Base-by-base conservation (phyloP, 1,284 basidiomycete genomes). In the Cerrena zonata region DNA sequence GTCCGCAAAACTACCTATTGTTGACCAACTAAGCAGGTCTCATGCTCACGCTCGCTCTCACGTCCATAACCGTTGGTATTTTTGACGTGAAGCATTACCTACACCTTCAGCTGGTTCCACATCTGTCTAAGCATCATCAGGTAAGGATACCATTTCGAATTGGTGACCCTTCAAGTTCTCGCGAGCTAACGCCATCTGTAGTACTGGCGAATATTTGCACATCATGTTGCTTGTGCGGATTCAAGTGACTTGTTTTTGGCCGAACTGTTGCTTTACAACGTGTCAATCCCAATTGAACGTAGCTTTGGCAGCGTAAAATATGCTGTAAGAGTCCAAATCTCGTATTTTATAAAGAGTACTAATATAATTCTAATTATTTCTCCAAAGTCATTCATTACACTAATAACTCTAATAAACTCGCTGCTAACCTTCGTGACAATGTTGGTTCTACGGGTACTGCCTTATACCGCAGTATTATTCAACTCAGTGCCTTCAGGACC, bases 41-140 rank as follows among this genome's bases (percentile, higher is more conserved):
- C 52, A 91, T 94, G 80, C 67, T 90, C 52, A 71, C 76, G 45
- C 71, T 80, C 36, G 89, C 82, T 27, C 57, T 88, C 45, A 75
- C 82, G 3, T 90, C 91, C 18, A 73, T 93, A 47, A 61, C 81
- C 3, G 82, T 78, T 36, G 86, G 89, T 1, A 68, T 94, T 40
- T 86, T 92, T 60, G 91, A 92, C 63, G 71, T 90, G 54, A 94
- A 94, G 67, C 85, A 93, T 59, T 89, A 91, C 63, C 78, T 92
- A 53, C 87, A 94, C 66, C 50, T 63, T 11, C 64, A 72, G 58
- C 62, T 72, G 15, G 61, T 67, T 44, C 74, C 75, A 19, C 74
- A 77, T 52, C 59, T 77, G 15, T 70, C 71, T 3, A 62, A 61
- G 37, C 61, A 73, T 51, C 68, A 74, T 49, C 73, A 74, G 56